A percentile compares a stretch with the other conserved stretches of the same genome.
Conservation (phyloP, 73 alveolate genomes). For the Symbiodinium pilosum region DNA sequence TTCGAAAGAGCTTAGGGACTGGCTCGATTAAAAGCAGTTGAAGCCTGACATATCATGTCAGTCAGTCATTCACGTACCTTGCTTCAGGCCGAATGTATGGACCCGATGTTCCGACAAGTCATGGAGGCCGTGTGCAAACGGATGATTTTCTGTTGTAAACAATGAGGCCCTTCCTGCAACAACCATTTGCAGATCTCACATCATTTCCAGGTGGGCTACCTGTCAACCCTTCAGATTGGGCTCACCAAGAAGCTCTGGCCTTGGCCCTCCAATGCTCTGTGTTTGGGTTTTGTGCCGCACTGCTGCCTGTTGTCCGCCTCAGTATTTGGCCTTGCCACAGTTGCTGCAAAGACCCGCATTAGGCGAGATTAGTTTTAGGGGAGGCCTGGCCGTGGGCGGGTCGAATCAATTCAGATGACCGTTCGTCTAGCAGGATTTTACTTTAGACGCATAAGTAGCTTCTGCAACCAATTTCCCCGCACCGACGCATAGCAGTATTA, state of each 20-base stretch:
- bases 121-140: slow-evolving; percentile 32
- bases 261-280: too few species aligned
- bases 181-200: not conserved
- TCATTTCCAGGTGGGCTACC: slow-evolving; percentile 54
- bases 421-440: too few species aligned
- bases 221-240: slow-evolving; percentile 81
- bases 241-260: slow-evolving; percentile 49
- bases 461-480: too few species aligned
- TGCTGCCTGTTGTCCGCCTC: not conserved
- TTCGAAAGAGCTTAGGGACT: too few species aligned
- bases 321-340: not conserved
- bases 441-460: too few species aligned
- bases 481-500: too few species aligned
- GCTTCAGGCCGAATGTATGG: slow-evolving; percentile 89
- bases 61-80: too few species aligned
- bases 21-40: too few species aligned
- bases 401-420: too few species aligned
- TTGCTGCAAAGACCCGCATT: not conserved
- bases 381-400: too few species aligned
- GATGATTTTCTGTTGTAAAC: not conserved
- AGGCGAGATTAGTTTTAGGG: too few species aligned
- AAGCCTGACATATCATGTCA: too few species aligned
- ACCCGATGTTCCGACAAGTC: slow-evolving; percentile 94
- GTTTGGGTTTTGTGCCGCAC: not conserved
- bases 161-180: not conserved